Evolutionary conservation across 2,329 filamentous ascomycete genomes (phyloP).

Genomic region (Thelonectria discophora): DNA sequence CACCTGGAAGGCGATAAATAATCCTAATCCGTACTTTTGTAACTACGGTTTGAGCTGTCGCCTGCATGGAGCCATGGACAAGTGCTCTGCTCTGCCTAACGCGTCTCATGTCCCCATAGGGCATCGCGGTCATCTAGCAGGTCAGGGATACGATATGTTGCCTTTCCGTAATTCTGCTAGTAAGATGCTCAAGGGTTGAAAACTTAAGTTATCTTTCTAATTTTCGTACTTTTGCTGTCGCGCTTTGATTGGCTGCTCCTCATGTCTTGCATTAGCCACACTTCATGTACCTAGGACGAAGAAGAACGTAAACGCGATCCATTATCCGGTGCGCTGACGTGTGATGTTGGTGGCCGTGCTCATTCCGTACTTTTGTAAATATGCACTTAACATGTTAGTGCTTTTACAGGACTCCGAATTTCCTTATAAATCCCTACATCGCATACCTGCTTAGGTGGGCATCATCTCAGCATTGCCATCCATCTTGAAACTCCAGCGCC

Average conservation of each 20-base stretch:
- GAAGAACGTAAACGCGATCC: too few species aligned
- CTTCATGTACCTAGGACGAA: too few species aligned
- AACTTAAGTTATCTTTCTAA: too few species aligned
- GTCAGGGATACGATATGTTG: background rate
- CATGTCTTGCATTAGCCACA: background rate
- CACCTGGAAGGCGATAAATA: background rate
- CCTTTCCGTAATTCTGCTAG: background rate
- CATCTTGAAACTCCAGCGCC: background rate
- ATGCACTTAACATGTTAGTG: background rate
- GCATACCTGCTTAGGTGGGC: too few species aligned
- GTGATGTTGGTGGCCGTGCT: background rate
- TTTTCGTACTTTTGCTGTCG: background rate
- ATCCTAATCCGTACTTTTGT: background rate
- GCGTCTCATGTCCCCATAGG: too few species aligned
- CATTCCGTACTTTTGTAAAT: background rate
- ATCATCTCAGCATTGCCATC: background rate
- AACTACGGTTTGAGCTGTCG: background rate
- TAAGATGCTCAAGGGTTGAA: too few species aligned
- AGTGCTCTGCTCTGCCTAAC: too few species aligned
- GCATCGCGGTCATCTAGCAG: too few species aligned
- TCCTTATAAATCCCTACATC: too few species aligned
- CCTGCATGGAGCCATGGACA: too few species aligned
- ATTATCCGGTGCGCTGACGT: too few species aligned
- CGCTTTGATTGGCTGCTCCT: background rate
- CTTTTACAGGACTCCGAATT: background rate